phyloP scores from a whole-genome alignment of 768 basidiomycete species.

The Mycena leptocephala region DNA sequence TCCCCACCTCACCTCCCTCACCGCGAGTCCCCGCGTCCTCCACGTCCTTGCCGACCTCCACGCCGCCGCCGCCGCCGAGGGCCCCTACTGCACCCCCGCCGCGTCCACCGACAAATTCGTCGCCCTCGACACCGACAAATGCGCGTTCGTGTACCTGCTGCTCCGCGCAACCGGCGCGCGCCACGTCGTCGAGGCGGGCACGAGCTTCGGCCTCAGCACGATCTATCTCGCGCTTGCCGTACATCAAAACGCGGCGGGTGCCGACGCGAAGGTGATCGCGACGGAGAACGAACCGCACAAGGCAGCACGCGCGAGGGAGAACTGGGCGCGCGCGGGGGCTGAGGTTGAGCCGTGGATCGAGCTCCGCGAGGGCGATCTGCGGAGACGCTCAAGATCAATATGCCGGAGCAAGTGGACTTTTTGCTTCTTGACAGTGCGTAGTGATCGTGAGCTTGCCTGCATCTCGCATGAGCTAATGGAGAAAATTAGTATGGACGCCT shows the following conservation, averaged over 20 bases:
- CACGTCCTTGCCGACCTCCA: too few relatives aligned
- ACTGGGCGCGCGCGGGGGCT: neutral
- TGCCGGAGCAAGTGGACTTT: constrained; percentile 1
- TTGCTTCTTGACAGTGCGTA: constrained; percentile 23
- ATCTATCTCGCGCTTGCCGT: constrained; percentile 27
- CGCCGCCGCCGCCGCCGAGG: too few relatives aligned
- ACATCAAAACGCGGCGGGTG: neutral
- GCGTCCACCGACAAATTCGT: constrained; percentile 14
- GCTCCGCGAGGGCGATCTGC: constrained; percentile 12
- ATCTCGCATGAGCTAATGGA: neutral
- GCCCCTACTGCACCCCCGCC: too few relatives aligned
- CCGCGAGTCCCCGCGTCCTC: too few relatives aligned
- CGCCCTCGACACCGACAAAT: constrained; percentile 19
- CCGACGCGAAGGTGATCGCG: neutral
- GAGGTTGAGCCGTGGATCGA: neutral
- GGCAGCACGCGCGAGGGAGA: constrained; percentile 8
- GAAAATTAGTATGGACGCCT: constrained; percentile 18
- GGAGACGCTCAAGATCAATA: constrained; percentile 7
- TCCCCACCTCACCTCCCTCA: too few relatives aligned
- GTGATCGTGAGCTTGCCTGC: neutral
- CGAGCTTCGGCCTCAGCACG: constrained; percentile 21
- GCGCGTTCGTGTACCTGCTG: constrained; percentile 1
- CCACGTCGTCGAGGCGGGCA: constrained; percentile 22
- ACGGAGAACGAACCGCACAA: constrained; percentile 10
- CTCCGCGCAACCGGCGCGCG: constrained; percentile 7